Evolutionary conservation across 2,329 filamentous ascomycete genomes (phyloP).

Genomic region (Colletotrichum cordylinicola): DNA sequence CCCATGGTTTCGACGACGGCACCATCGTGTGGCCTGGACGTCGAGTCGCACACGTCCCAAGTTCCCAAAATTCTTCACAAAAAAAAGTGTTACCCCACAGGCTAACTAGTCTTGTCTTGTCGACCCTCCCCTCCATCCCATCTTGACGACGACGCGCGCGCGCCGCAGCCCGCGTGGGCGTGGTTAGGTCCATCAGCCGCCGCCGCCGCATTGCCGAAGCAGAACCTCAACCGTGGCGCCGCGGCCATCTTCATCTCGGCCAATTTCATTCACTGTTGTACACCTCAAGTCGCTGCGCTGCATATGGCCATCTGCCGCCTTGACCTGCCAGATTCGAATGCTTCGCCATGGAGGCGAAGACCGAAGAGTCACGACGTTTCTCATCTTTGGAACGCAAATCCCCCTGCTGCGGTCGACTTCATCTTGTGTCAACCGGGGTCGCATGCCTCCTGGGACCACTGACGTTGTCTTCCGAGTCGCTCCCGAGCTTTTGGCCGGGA

Average conservation of each 20-base stretch:
- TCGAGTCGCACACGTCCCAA: conserved; percentile 17
- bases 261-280: background rate
- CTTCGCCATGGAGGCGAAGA: conserved; percentile 3
- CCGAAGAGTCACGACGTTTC: conserved; percentile 4
- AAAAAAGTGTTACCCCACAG: conserved; percentile 15
- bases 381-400: conserved; percentile 7
- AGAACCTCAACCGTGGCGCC: conserved; percentile 16
- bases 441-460: conserved; percentile 7
- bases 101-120: conserved; percentile 9
- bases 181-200: background rate
- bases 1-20: conserved; percentile 16
- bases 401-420: conserved; percentile 12
- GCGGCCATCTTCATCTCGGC: conserved; percentile 16
- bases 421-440: conserved; percentile 10
- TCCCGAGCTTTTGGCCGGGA: conserved; percentile 5
- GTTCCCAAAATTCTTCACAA: background rate
- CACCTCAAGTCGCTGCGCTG: background rate
- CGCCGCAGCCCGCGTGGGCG: conserved; percentile 5
- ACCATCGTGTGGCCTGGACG: conserved; percentile 14
- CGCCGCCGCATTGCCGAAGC: conserved; percentile 15
- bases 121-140: conserved; percentile 12
- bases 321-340: conserved; percentile 8
- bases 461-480: conserved; percentile 6
- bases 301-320: background rate
- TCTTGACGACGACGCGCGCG: conserved; percentile 9